Conservation (phyloP, 2,329 filamentous ascomycete species). For the Shiraia sp. region DNA sequence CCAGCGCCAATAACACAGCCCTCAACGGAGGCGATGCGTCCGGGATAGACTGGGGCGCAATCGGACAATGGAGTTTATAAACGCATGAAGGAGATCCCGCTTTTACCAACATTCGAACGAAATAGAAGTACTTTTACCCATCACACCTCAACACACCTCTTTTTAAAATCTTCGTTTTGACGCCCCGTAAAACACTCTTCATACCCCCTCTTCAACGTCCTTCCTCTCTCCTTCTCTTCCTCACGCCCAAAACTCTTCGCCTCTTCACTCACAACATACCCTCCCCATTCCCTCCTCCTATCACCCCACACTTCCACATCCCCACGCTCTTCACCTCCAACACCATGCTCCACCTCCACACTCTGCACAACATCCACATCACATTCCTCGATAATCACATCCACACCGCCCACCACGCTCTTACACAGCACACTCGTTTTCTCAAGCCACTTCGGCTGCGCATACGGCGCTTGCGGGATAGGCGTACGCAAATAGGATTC, state of each 20-base stretch:
- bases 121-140: too few species aligned
- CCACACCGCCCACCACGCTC: background rate
- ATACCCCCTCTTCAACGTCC: too few species aligned
- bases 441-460: constrained; percentile 17
- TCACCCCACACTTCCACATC: background rate
- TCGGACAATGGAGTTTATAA: constrained; percentile 34
- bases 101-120: too few species aligned
- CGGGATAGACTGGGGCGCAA: constrained; percentile 27
- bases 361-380: constrained; percentile 5
- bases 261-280: background rate
- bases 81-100: background rate
- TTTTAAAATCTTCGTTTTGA: too few species aligned
- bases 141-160: too few species aligned
- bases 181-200: too few species aligned
- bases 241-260: too few species aligned
- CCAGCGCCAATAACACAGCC: constrained; percentile 10
- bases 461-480: constrained; percentile 8
- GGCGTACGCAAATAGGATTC: constrained; percentile 18
- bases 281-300: background rate
- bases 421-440: background rate
- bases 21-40: background rate
- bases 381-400: constrained; percentile 4
- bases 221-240: too few species aligned
- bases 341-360: background rate
- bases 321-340: background rate